Evolutionary conservation across 2,329 filamentous ascomycete species (phyloP).

Genomic region (Hymenoscyphus salicellus): DNA sequence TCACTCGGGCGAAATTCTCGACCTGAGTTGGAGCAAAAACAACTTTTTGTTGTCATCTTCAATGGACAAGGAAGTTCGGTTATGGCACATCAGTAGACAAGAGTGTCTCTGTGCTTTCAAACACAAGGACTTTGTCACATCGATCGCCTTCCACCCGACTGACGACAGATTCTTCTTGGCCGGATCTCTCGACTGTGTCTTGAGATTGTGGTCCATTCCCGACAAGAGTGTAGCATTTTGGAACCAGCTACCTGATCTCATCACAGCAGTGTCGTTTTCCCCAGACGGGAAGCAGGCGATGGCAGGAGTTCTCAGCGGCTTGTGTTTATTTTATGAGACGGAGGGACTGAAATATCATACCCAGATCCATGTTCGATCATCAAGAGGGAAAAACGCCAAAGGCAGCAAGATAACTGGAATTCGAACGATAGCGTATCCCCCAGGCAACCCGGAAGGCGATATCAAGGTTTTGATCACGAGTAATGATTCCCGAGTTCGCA

Average conservation of each 20-base stretch:
- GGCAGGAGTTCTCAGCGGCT: slow-evolving; percentile 78
- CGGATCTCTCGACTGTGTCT: slow-evolving; percentile 82
- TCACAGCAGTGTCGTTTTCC: slow-evolving; percentile 90
- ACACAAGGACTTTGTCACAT: slow-evolving; percentile 92
- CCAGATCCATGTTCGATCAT: slow-evolving; percentile 90
- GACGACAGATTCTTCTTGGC: slow-evolving; percentile 97
- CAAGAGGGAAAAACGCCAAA: slow-evolving; percentile 87
- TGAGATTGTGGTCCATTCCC: slow-evolving; percentile 93
- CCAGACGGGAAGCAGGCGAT: slow-evolving; percentile 89
- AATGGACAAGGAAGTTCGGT: slow-evolving; percentile 93
- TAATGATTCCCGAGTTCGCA: slow-evolving; percentile 86
- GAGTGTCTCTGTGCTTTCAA: slow-evolving; percentile 93
- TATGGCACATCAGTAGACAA: slow-evolving; percentile 84
- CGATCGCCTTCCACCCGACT: slow-evolving; percentile 87
- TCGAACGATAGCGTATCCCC: slow-evolving; percentile 64
- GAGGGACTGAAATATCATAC: slow-evolving; percentile 80
- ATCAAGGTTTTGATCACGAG: slow-evolving; percentile 86
- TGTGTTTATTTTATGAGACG: slow-evolving; percentile 89
- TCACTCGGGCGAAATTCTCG: slow-evolving; percentile 81
- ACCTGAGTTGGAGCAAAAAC: slow-evolving; percentile 98
- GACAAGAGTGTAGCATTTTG: slow-evolving; percentile 90
- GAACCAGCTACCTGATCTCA: slow-evolving; percentile 75
- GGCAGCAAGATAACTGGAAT: slow-evolving; percentile 98
- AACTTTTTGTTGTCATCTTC: slow-evolving; percentile 94
- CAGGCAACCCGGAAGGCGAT: slow-evolving; percentile 54